These are phyloP conservation scores for Bathelium albidoporum DNA, from an alignment of 495 filamentous ascomycete species.

Conservation along the genomic window DNA sequence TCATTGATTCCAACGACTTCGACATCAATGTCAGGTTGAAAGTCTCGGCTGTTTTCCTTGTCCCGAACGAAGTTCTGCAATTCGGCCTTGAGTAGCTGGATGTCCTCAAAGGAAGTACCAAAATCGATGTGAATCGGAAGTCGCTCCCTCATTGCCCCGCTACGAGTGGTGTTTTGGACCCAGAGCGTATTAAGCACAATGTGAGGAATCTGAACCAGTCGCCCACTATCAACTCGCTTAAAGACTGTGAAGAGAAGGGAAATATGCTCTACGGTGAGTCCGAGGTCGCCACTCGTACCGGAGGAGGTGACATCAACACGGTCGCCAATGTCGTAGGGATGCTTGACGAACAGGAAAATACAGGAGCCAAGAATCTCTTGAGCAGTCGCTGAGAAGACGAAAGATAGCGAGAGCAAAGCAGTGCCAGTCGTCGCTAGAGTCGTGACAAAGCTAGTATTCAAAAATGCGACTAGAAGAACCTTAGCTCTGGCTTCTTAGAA, in stretches of 20 bases:
- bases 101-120: constrained; percentile 77
- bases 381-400: constrained; percentile 81
- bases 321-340: constrained; percentile 87
- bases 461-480: constrained; percentile 54
- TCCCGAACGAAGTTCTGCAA: constrained; percentile 75
- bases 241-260: constrained; percentile 92
- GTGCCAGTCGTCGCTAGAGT: constrained; percentile 92
- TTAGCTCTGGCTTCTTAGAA: not conserved
- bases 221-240: constrained; percentile 68
- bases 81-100: constrained; percentile 69
- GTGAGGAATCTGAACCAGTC: constrained; percentile 82
- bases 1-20: constrained; percentile 70
- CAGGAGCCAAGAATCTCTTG: constrained; percentile 93
- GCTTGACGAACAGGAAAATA: constrained; percentile 98
- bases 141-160: constrained; percentile 83
- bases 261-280: constrained; percentile 83
- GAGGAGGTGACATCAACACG: constrained; percentile 63
- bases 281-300: constrained; percentile 37
- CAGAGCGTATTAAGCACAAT: constrained; percentile 80
- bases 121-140: constrained; percentile 70
- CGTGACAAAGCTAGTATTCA: constrained; percentile 72
- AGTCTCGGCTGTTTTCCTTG: constrained; percentile 83
- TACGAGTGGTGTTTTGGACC: constrained; percentile 86
- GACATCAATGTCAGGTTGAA: constrained; percentile 72
- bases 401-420: constrained; percentile 84